phyloP scores from a whole-genome alignment of 495 filamentous ascomycete species.

The Aspergillus haitiensis region DNA sequence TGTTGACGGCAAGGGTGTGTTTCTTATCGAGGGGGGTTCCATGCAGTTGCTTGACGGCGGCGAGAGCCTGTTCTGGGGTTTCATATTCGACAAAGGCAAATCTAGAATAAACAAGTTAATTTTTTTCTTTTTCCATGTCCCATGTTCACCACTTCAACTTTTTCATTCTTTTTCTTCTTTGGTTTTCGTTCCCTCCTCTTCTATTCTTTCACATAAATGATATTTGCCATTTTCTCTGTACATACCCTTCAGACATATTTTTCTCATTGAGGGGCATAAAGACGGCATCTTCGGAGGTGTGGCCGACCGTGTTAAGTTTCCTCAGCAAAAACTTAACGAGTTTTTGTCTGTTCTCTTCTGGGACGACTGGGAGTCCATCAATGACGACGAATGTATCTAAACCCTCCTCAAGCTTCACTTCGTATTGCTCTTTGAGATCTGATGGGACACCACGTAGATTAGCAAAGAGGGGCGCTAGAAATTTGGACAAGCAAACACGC shows the following conservation, averaged over 20 bases:
- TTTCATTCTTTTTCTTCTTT: background rate
- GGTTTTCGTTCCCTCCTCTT: background rate
- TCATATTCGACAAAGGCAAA: constrained; percentile 96
- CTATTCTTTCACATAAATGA: background rate
- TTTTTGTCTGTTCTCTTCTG: constrained; percentile 80
- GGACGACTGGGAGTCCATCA: constrained; percentile 86
- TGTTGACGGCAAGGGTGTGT: constrained; percentile 94
- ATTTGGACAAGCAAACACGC: constrained; percentile 20
- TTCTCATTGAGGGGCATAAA: constrained; percentile 90
- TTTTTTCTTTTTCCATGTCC: constrained; percentile 10
- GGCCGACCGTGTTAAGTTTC: constrained; percentile 82
- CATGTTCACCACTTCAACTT: constrained; percentile 6
- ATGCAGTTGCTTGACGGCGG: constrained; percentile 83
- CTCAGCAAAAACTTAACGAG: constrained; percentile 91
- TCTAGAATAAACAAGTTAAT: constrained; percentile 43
- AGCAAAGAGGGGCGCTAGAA: constrained; percentile 32
- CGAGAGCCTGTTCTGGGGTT: constrained; percentile 84
- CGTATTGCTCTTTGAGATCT: constrained; percentile 89
- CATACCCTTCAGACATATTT: constrained; percentile 79
- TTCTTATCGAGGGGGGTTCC: constrained; percentile 86
- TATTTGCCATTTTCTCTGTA: constrained; percentile 17
- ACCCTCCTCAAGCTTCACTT: constrained; percentile 93
- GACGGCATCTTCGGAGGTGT: constrained; percentile 79
- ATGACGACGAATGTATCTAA: constrained; percentile 93
- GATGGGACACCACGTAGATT: constrained; percentile 21